Conservation (phyloP, 352 stramenopile genomes). For the Phytopythium montanum region DNA sequence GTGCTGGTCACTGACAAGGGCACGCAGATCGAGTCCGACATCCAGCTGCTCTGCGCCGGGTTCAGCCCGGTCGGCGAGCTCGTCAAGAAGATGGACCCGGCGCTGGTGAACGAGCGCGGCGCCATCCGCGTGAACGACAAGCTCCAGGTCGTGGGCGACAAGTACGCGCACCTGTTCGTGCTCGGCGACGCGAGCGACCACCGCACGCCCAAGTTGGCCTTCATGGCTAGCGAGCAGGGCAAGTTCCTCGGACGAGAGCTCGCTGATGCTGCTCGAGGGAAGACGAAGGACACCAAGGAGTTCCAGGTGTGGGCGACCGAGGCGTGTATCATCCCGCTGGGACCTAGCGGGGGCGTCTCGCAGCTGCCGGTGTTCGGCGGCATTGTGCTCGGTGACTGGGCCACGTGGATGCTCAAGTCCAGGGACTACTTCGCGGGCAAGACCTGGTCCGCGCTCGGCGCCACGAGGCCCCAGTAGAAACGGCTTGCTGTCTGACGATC, state of each 20-base stretch:
- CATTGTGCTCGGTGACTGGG: constrained; percentile 44
- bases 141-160: constrained; percentile 42
- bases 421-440: constrained; percentile 35
- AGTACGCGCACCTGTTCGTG: constrained; percentile 51
- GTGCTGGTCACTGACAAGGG: constrained; percentile 42
- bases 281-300: constrained; percentile 20
- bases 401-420: constrained; percentile 45
- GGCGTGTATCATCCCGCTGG: constrained; percentile 36
- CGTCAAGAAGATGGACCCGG: constrained; percentile 36
- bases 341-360: constrained; percentile 40
- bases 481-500: neutral
- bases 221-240: constrained; percentile 37
- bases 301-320: constrained; percentile 15
- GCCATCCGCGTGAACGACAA: constrained; percentile 41
- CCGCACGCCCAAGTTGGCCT: constrained; percentile 36
- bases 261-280: constrained; percentile 19
- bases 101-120: constrained; percentile 31
- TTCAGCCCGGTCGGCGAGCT: constrained; percentile 22
- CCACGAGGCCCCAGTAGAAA: constrained; percentile 16
- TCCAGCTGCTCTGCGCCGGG: constrained; percentile 46
- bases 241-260: constrained; percentile 37
- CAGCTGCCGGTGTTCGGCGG: constrained; percentile 51
- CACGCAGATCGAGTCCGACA: constrained; percentile 36
- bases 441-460: constrained; percentile 29
- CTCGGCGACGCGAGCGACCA: constrained; percentile 56